Conservation (phyloP, 2,329 filamentous ascomycete genomes). For the Cladobotryum protrusum region DNA sequence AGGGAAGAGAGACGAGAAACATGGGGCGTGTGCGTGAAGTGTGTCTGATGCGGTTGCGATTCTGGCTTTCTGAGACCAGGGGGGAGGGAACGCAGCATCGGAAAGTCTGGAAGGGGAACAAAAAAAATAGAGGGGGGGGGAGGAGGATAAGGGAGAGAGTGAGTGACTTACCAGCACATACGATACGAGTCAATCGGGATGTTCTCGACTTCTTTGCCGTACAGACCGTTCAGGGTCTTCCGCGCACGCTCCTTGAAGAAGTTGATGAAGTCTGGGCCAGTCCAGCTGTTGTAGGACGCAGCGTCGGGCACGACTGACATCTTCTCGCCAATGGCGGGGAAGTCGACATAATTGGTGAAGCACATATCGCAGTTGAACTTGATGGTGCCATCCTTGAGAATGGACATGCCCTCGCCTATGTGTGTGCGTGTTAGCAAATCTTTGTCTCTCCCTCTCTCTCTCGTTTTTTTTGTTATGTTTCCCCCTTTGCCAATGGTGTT, state of each 20-base stretch:
- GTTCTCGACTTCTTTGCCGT: constrained; percentile 34
- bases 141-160: background rate
- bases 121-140: background rate
- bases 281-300: constrained; percentile 36
- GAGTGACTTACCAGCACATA: constrained; percentile 38
- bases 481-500: too few relatives aligned
- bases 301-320: constrained; percentile 46
- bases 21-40: background rate
- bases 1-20: constrained; percentile 1
- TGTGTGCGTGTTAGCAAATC: constrained; percentile 8
- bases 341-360: constrained; percentile 47
- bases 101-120: background rate
- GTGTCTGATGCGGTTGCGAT: too few relatives aligned
- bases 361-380: constrained; percentile 58
- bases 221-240: constrained; percentile 34
- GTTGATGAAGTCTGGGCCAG: constrained; percentile 33
- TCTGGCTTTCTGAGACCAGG: too few relatives aligned
- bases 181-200: constrained; percentile 36
- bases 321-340: constrained; percentile 40
- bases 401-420: constrained; percentile 37
- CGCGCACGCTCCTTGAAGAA: constrained; percentile 39
- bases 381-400: constrained; percentile 42
- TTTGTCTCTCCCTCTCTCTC: background rate
- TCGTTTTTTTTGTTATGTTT: too few relatives aligned
- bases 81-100: too few relatives aligned